phyloP scores from a whole-genome alignment of 495 filamentous ascomycete species.

The Xylaria nigripes region DNA sequence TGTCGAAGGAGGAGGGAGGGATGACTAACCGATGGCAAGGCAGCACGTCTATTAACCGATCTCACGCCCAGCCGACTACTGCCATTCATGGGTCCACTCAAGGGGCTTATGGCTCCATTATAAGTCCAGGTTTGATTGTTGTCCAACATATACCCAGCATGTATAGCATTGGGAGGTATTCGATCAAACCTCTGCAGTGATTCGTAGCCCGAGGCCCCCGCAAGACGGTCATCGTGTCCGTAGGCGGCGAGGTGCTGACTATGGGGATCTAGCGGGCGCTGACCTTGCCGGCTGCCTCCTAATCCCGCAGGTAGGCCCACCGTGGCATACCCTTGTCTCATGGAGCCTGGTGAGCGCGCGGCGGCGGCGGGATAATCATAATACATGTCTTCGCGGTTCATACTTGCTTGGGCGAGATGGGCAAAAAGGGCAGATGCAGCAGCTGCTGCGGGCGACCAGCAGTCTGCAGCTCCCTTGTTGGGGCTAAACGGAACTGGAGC shows the following conservation, averaged over 20 bases:
- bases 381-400: conserved; percentile 50
- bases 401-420: conserved; percentile 31
- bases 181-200: conserved; percentile 46
- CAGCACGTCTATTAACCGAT: conserved; percentile 34
- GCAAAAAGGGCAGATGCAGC: conserved; percentile 17
- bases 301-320: conserved; percentile 48
- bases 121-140: conserved; percentile 46
- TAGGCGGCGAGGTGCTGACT: conserved; percentile 37
- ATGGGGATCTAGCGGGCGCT: conserved; percentile 35
- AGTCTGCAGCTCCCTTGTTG: conserved; percentile 26
- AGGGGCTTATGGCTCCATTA: conserved; percentile 37
- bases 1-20: not conserved
- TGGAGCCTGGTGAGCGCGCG: conserved; percentile 36
- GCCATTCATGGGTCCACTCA: conserved; percentile 42
- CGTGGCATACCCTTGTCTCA: conserved; percentile 42
- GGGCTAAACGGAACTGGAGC: conserved; percentile 16
- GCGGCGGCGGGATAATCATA: conserved; percentile 27
- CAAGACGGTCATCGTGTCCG: conserved; percentile 38
- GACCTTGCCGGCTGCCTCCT: conserved; percentile 58
- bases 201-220: conserved; percentile 48
- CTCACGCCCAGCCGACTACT: conserved; percentile 37
- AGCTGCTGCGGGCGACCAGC: conserved; percentile 27
- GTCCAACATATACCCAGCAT: conserved; percentile 33
- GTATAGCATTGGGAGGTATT: conserved; percentile 28
- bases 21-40: conserved; percentile 40